Evolutionary conservation across 306 rosid genomes (phyloP), one percentile per base, ranked within the genome.

Genomic region (Benincasa hispida): DNA sequence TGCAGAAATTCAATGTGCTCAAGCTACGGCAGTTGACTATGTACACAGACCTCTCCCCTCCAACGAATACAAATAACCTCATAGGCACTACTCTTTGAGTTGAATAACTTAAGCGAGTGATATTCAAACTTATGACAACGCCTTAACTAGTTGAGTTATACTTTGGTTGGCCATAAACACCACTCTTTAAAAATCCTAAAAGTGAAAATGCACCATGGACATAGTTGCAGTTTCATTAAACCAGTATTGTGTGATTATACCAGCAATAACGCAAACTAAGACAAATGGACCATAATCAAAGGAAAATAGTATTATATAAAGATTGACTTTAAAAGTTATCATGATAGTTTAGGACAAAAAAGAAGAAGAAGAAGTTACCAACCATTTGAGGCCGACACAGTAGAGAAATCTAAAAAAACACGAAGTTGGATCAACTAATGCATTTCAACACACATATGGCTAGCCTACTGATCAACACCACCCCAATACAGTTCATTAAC

Each of bases 381-480:
- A 24, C 53, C 37, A 14, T 13, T 66, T 15, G 30, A 45, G 50
- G 19, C 34, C 34, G 8, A 21, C 74, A 42, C 12, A 2, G 57
- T 14, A 42, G 37, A 69, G n/a, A 69, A 69, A 24, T 22, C 57
- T 69, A 72, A 72, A 51, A 72, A 28, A 15, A 18, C 55, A 75
- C 37, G 25, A 4, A 57, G 55, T 25, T 55, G 12, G 48, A 32
- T 21, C 78, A 79, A 61, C 42, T 27, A 24, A 25, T 19, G 24
- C 74, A 73, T 50, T 47, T 27, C 58, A 48, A 79, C 42, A 17
- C 37, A 39, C 32, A 67, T 63, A 63, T 63, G 56, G 54, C 42
- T 10, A 45, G 74, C 35, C 55, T 72, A 63, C 22, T 51, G 80
- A 69, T 79, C 13, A 56, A 80, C 32, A 66, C 55, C 65, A 70